Base-by-base conservation (phyloP, 1,284 basidiomycete species). In the Psilocybe mexicana region DNA sequence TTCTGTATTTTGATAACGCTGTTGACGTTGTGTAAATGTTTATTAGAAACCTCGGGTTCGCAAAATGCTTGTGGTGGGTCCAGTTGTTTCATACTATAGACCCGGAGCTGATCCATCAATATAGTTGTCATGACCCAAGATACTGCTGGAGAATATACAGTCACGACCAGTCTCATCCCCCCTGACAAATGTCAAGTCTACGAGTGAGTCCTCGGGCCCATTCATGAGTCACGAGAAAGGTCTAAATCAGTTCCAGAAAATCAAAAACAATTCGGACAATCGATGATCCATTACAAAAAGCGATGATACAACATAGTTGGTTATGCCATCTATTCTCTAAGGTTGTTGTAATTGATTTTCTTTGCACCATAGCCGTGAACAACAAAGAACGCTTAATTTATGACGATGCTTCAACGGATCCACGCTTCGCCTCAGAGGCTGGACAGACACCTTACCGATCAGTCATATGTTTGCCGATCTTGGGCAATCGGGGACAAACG, bases 401-500 rank as follows among this genome's bases (percentile, higher is more conserved):
- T 59, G 81, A 84, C 46, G 87, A 89, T 68, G 82, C 84, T 18
- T 75, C 81, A 0, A 67, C 79, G 5, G 87, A 89, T 67, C 80
- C 85, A 12, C 80, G 85, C 36, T 89, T 88, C 65, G 80, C 85
- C 0, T 79, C 84, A 1, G 86, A 88, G 67, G 85, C 87, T 14
- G 77, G 79, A 26, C 81, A 84, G 66, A 84, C 83, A 25, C 66
- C 70, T 8, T 77, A 84, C 65, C 76, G 83, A 48, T 85, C 85
- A 28, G 82, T 87, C 7, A 78, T 88, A 33, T 88, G 86, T 65
- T 70, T 88, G 8, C 87, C 87, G 0, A 86, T 89, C 49, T 85
- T 86, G 68, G 85, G 85, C 65, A 88, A 88, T 64, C 81, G 86
- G 28, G 85, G 85, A 12, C 86, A 89, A 67, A 88, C 85, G 3